A percentile compares a stretch with the other conserved stretches of the same genome.
These are phyloP conservation scores for Scutellaria barbata DNA, from an alignment of 257 asterid genomes.

Conservation along the genomic window DNA sequence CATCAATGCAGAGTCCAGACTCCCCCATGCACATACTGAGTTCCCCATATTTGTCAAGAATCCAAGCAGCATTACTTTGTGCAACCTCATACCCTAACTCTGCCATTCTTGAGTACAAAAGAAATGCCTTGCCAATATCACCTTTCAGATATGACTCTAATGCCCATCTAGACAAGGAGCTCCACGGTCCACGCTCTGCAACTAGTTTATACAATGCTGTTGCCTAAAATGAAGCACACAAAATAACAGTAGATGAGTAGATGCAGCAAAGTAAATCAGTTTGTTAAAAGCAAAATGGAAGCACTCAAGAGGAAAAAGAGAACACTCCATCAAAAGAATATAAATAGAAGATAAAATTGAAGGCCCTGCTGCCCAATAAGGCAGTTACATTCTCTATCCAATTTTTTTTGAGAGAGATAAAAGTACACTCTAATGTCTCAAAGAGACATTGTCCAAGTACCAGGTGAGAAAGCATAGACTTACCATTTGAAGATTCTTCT, in stretches of 20 bases:
- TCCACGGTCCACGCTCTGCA: slow-evolving; percentile 99
- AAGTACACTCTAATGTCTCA: not conserved
- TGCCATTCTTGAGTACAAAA: slow-evolving; percentile 92
- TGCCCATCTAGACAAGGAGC: slow-evolving; percentile 99
- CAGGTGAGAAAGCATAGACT: slow-evolving; percentile 17
- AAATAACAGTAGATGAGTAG: slow-evolving; percentile 26
- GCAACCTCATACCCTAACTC: slow-evolving; percentile 99
- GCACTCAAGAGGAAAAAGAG: slow-evolving; percentile 4
- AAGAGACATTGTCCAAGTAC: not conserved
- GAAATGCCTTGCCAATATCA: slow-evolving; percentile 86
- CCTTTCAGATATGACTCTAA: slow-evolving; percentile 90
- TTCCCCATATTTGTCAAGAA: slow-evolving; percentile 92
- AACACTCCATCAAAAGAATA: not conserved
- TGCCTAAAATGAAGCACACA: slow-evolving; percentile 55
- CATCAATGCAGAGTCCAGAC: slow-evolving; percentile 86
- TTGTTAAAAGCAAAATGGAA: slow-evolving; percentile 4
- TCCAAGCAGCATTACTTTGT: slow-evolving; percentile 99
- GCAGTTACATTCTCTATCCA: not conserved
- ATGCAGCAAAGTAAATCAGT: slow-evolving; percentile 12
- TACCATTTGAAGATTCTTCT: slow-evolving; percentile 89
- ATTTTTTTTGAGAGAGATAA: too few species aligned
- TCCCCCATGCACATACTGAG: slow-evolving; percentile 89
- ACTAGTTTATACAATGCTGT: slow-evolving; percentile 89
- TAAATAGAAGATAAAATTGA: not conserved
- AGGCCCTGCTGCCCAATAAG: not conserved